Evolutionary conservation across 768 basidiomycete genomes (phyloP), one percentile per base, ranked within the genome.

Genomic region (Trametes cubensis): DNA sequence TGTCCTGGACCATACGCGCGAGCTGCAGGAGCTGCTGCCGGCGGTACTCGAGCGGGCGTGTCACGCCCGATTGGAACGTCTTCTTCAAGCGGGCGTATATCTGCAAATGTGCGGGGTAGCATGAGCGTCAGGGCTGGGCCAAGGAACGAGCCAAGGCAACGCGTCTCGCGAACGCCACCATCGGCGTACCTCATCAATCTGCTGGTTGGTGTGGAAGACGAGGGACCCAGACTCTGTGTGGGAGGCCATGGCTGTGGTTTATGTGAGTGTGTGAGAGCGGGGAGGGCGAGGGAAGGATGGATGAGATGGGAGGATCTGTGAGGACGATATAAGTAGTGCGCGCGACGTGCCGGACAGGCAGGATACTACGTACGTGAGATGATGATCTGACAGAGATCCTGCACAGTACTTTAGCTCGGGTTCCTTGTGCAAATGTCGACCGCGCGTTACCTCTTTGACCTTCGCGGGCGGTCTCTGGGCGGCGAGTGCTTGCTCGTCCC

Each of bases 1-100:
- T 87, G n/a, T 89, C 84, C 65, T 89, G 83, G 23, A 80, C 72
- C 74, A 89, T 74, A 23, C 79, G 82, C 25, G 83, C 85, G 34
- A 91, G 78, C 65, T 86, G 85, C 46, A 78, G 76, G 45, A 92
- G 79, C 65, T 92, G 90, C 48, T 82, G 78, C 56, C 82, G 81
- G 17, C 90, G 81, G 80, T 83, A 91, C 61, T 74, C 72, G 41
- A 90, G 66, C 3, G 84, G 74, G n/a, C 76, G 78, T 0, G 85
- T 81, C 41, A 75, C 65, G 3, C 85, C 83, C 0, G 77, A 65
- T n/a, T 72, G 72, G 74, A 89, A 90, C 6, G 81, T 82, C 38
- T 73, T 69, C 6, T 72, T 74, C 6, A 89, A 69, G 0, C 66
- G 40, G 13, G 72, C 73, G 63, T 76, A 70, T 60, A 77, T 75